phyloP scores from a whole-genome alignment of 352 stramenopile genomes.

The Aphanomyces cochlioides region DNA sequence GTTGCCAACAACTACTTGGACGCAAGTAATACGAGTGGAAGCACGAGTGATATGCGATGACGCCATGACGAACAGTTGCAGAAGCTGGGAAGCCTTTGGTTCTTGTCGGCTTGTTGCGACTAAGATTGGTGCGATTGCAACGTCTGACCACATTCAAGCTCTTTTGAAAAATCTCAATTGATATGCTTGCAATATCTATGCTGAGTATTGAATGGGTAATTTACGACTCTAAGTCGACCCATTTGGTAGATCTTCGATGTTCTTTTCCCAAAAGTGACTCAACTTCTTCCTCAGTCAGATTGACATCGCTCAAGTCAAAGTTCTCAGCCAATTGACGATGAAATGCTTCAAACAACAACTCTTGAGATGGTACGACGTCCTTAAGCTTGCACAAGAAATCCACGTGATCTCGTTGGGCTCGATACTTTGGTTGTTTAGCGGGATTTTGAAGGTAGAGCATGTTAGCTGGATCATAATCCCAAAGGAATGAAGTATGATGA shows the following conservation, averaged over 20 bases:
- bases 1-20: background rate
- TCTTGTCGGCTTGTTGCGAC: slow-evolving; percentile 1
- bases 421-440: slow-evolving; percentile 92
- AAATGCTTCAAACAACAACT: slow-evolving; percentile 47
- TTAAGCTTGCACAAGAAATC: slow-evolving; percentile 92
- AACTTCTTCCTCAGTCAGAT: slow-evolving; percentile 39
- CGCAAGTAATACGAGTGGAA: background rate
- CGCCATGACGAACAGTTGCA: slow-evolving; percentile 20
- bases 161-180: background rate
- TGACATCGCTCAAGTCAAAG: slow-evolving; percentile 58
- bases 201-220: background rate
- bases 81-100: slow-evolving; percentile 16
- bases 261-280: slow-evolving; percentile 48
- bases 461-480: slow-evolving; percentile 90
- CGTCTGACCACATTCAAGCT: slow-evolving; percentile 8
- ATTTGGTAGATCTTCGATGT: slow-evolving; percentile 59
- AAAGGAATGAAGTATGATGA: slow-evolving; percentile 98
- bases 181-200: background rate
- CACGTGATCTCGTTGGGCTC: slow-evolving; percentile 86
- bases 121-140: background rate
- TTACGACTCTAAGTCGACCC: slow-evolving; percentile 9
- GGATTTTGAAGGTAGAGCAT: slow-evolving; percentile 96
- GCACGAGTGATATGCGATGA: slow-evolving; percentile 11
- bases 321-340: slow-evolving; percentile 46
- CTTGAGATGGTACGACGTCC: slow-evolving; percentile 54